Evolutionary conservation across 2,329 filamentous ascomycete genomes (phyloP), one percentile per base, ranked within the genome.

Genomic region (Talaromyces sp.): DNA sequence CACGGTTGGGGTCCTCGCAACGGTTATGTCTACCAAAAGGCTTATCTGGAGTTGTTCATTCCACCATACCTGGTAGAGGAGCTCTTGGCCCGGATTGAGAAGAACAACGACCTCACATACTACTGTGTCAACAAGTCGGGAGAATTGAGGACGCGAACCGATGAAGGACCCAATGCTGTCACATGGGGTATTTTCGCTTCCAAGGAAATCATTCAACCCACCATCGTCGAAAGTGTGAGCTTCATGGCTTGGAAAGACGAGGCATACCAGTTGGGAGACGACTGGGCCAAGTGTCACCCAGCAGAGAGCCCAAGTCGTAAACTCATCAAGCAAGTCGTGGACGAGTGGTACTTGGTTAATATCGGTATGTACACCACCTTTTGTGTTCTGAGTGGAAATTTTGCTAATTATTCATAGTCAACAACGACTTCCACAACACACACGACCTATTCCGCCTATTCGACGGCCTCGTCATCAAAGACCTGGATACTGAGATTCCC

Each of bases 191-290:
- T 99, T 36, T 99, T 98, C 80, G 93, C 95, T 0, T 95, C 95
- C 62, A 96, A 98, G 75, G 95, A 99, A 77, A 97, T 99, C 72
- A 93, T 99, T n/a, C 95, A 99, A 76, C 95, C 95, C 15, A 99
- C 95, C n/a, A 97, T 99, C 70, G 95, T 99, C 58, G 95, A 99
- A 79, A 96, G 91, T 19, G 89, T 99, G 74, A 96, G 91, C 74
- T 99, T 99, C 84, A 81, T 99, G 59, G 95, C 95, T 2, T 99
- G 95, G 95, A 96, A 96, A 78, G 95, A 99, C 68, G 95, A 99
- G 77, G 96, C 96, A 17, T 99, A 92, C 81, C 87, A 91, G 64
- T 84, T 99, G 10, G 95, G 95, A 59, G 84, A 89, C 62, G 93
- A 99, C 72, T 99, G 95, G 95, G 91, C 91, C 25, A 91, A 91